Evolutionary conservation across 2,329 filamentous ascomycete genomes (phyloP).

Genomic region (Stagonosporopsis tanaceti): DNA sequence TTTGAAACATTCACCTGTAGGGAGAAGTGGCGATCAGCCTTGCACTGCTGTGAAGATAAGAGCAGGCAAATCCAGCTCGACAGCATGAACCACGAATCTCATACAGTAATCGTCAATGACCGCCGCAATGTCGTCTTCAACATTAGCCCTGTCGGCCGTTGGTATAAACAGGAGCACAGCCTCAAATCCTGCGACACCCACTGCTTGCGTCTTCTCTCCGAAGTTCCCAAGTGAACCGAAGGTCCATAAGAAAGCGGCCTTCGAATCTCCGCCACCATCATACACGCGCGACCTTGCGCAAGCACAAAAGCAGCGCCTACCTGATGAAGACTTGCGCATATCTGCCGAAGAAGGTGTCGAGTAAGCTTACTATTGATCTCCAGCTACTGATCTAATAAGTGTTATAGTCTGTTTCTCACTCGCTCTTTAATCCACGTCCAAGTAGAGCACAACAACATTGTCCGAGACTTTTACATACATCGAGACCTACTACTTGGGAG

Average conservation of each 20-base stretch:
- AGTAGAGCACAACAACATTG: neutral
- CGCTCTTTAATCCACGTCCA: neutral
- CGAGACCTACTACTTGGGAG: neutral
- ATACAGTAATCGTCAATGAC: too few relatives aligned
- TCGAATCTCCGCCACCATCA: neutral
- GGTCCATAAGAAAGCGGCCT: neutral
- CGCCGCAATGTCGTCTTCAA: neutral
- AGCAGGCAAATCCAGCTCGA: neutral
- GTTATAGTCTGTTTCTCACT: neutral
- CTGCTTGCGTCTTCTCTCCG: neutral
- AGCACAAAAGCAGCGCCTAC: neutral
- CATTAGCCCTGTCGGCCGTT: neutral
- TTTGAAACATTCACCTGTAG: neutral
- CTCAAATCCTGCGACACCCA: neutral
- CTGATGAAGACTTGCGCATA: neutral
- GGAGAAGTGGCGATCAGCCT: neutral
- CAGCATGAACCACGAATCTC: neutral
- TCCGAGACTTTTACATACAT: neutral
- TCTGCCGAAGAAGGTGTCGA: neutral
- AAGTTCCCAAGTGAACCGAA: neutral
- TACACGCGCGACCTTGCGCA: neutral
- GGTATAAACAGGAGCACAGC: neutral
- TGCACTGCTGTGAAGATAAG: neutral
- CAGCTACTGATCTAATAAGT: neutral
- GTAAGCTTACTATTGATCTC: neutral